Base-by-base conservation (phyloP, 495 filamentous ascomycete genomes). In the Daldinia grandis region DNA sequence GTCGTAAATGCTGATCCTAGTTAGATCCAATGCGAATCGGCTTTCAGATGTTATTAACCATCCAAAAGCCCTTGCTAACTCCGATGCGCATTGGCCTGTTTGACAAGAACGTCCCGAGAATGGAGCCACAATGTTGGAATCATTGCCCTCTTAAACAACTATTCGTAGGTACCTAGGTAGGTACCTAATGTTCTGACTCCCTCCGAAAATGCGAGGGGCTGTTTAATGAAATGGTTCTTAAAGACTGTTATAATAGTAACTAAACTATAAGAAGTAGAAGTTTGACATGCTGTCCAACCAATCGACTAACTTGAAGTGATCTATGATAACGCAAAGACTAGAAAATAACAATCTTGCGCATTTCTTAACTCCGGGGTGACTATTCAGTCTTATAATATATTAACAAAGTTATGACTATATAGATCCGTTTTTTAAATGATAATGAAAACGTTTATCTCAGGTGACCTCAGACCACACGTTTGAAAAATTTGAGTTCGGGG, bases 1-100 rank as follows among this genome's bases (percentile, higher is more conserved):
- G 51, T 21, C 33, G 21, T 5, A 10, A 9, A 1, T 53, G 63
- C 7, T 15, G 63, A 66, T 66, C 63, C n/a, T 28, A 57, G 28
- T 21, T 14, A 15, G 37, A 55, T 50, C 21, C 21, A 27, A 50
- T 19, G 47, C 12, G 8, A 50, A 50, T 50, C 47, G 21, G 9
- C 19, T 50, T 38, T 19, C 30, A 12, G 8, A 28, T 14, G 15
- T 28, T 25, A 4, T 53, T 53, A 14, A 15, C 25, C 15, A 19
- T 21, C n/a, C 2, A 19, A n/a, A 37, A 1, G 6, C 53, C 31
- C 53, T 58, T 42, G 55, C 24, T 58, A 58, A 58, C 55, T 37
- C 55, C 55, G 55, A 58, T 15, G 4, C 21, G 47, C 38, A 42
- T 19, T 8, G 38, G 6, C n/a, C 5, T 3, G 4, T 42, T 42